Evolutionary conservation across 2,329 filamentous ascomycete genomes (phyloP).

Genomic region (Tolypocladium capitatum): DNA sequence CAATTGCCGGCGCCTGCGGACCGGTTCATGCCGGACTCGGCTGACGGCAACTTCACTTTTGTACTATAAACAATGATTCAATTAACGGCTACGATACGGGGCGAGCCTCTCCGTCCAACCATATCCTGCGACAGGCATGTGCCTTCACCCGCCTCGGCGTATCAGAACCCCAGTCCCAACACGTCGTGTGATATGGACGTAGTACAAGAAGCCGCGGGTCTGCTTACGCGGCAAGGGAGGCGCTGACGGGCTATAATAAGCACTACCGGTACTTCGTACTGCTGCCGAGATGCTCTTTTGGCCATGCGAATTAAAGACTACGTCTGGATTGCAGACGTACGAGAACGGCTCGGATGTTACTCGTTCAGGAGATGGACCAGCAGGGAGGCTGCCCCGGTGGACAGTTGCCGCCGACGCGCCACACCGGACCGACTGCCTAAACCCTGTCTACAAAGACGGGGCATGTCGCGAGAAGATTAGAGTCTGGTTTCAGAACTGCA

Average conservation of each 20-base stretch:
- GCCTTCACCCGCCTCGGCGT: not conserved
- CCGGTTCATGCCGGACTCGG: not conserved
- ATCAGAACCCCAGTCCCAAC: not conserved
- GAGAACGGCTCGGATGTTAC: no score
- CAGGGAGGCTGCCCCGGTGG: not conserved
- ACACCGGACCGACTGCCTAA: no score
- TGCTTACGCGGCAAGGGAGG: not conserved
- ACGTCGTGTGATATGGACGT: not conserved
- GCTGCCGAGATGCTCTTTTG: not conserved
- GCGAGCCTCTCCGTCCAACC: not conserved
- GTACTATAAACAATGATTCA: not conserved
- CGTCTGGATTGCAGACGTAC: not conserved
- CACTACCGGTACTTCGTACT: not conserved
- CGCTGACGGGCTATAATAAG: not conserved
- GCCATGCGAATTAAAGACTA: not conserved
- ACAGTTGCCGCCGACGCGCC: not conserved
- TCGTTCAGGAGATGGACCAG: not conserved
- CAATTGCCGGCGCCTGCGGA: not conserved
- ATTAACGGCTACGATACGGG: not conserved
- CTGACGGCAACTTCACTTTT: not conserved
- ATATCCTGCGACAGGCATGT: not conserved
- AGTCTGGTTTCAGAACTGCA: no score
- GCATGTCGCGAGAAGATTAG: no score
- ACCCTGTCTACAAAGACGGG: no score
- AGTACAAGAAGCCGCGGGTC: not conserved